Evolutionary conservation across 495 filamentous ascomycete genomes (phyloP), one percentile per base, ranked within the genome.

Genomic region (Arthonia radiata): DNA sequence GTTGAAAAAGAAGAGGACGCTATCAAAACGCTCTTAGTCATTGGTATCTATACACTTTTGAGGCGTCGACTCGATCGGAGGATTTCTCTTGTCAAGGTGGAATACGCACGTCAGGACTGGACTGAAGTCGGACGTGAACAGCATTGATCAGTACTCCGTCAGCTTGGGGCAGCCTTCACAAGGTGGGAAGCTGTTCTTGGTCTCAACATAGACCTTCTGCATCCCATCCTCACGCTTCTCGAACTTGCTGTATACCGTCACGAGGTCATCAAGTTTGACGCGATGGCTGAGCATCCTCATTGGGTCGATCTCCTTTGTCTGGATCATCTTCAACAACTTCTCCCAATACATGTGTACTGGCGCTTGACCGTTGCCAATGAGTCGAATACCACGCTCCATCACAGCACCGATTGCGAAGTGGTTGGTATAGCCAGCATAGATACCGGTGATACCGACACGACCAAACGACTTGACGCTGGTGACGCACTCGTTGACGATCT

Each of bases 401-500:
- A 91, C 38, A 1, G 76, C 60, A 16, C 81, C 76, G 37, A 89
- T 69, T 37, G 77, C 76, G 57, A 82, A 78, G 35, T 80, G 71
- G 36, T 69, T 82, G 4, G 70, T 74, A 67, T 74, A 28, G 2
- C 74, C 78, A 23, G 73, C 72, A 44, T 83, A 83, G 25, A 82
- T 64, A 18, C 74, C 79, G 0, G 76, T 90, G 28, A 91, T 53
- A 11, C 78, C 75, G 29, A 64, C 63, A 0, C 70, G 56, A 8
- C 82, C 77, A 42, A 66, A 89, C 27, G 67, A 72, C 22, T 69
- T 55, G 6, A 82, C 74, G 8, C 68, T 57, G 21, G 67, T 68
- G 22, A 92, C 63, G 67, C 80, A 78, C 51, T 92, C 77, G 39
- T 92, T 92, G 31, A 90, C 23, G 25, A 86, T 68, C 49, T 91